Percentiles rank a stretch among this genome's conserved stretches.
Conservation (phyloP, 2,329 filamentous ascomycete genomes). For the Nannizzia gypsea region DNA sequence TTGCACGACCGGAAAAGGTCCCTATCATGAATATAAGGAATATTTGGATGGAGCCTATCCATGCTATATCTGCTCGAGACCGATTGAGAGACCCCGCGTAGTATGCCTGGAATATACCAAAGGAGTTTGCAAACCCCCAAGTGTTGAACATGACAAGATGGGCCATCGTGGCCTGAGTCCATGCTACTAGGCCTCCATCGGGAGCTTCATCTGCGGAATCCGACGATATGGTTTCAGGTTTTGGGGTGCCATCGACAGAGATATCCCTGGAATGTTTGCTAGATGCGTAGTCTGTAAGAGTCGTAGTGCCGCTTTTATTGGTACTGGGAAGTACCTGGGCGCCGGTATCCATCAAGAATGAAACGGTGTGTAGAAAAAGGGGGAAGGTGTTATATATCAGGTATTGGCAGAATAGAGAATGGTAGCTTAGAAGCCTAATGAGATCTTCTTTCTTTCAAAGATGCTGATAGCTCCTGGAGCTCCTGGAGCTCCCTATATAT, state of each 20-base stretch:
- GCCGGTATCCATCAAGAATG: neutral
- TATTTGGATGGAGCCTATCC: slow-evolving; percentile 43
- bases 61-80: slow-evolving; percentile 39
- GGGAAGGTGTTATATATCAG: neutral
- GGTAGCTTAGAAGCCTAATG: neutral
- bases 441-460: neutral
- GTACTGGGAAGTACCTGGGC: neutral
- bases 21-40: slow-evolving; percentile 41
- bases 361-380: neutral
- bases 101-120: slow-evolving; percentile 45
- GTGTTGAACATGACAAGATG: slow-evolving; percentile 47
- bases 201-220: slow-evolving; percentile 19
- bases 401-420: neutral
- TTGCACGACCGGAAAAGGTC: slow-evolving; percentile 40
- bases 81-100: slow-evolving; percentile 35
- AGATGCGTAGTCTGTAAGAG: neutral
- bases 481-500: neutral
- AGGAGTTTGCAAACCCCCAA: slow-evolving; percentile 44
- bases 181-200: slow-evolving; percentile 43
- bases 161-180: slow-evolving; percentile 42
- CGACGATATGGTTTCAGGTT: neutral
- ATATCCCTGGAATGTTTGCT: neutral
- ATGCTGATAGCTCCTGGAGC: neutral
- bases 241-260: neutral
- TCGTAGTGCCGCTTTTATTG: neutral